Base-by-base conservation (phyloP, 1,139 yeast genomes). In the Yamadazyma oceani region DNA sequence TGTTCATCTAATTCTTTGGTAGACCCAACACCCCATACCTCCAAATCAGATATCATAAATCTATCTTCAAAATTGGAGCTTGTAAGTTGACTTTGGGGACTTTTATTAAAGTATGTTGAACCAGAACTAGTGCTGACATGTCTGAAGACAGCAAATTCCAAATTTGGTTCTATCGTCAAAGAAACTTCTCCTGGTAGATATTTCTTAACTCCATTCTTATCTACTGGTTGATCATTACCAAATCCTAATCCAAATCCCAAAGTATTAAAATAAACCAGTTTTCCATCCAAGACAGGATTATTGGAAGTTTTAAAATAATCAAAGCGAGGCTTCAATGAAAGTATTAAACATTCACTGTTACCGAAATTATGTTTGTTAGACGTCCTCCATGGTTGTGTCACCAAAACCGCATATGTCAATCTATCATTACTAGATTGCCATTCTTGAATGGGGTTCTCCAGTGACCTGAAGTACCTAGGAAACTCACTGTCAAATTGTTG, bases 11-110 rank as follows among this genome's bases (percentile, higher is more conserved):
- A 64, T 45, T 86, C 95, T 44, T 80, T 78, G 15, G 76, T 78
- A 5, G 85, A 78, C 1, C 97, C 97, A 40, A 88, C 74, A 0
- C 97, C 97, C 92, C 95, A 86, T 0, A 88, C 95, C 57, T 89
- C 96, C 16, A 90, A 64, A 47, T 85, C 90, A 3, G 82, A 78
- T 8, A 90, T 77, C 41, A 74, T 60, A 51, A 90, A 81, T 35
- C 90, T 66, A 45, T 83, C 82, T 54, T 90, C 97, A 53, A 69
- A 85, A 43, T 76, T 79, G 12, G 54, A 51, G 3, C 49, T 44
- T 2, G 33, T 15, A 1, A 55, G 33, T 19, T 51, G 48, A 1
- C 23, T 26, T 34, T 57, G 65, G 2, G 35, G 27, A 0, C 73
- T 64, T 13, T 43, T 46, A 5, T 55, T 43, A 50, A 69, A 70